Conservation (phyloP, 371 early-diverging fungal species). For the Saksenaea oblongispora region DNA sequence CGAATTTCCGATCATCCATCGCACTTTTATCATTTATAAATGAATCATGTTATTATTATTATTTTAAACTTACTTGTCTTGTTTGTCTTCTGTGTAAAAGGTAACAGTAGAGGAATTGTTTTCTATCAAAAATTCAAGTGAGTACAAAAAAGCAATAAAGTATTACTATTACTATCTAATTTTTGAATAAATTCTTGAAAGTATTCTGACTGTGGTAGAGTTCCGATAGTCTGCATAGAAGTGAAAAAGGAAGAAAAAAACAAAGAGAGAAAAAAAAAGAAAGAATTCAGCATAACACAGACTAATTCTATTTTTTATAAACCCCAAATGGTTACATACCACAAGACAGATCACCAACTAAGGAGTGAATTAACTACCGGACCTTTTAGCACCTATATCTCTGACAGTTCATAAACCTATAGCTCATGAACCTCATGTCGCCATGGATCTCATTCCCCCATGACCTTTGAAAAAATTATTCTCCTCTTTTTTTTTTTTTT, state of each 20-base stretch:
- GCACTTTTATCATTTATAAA: not conserved
- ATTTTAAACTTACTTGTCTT: not conserved
- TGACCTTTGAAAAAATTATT: no score
- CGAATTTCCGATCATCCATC: not conserved
- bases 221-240: not conserved
- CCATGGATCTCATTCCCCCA: no score
- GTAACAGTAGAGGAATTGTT: not conserved
- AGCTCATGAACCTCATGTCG: no score
- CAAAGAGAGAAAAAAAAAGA: not conserved
- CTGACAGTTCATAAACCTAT: no score
- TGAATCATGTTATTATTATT: not conserved
- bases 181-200: not conserved
- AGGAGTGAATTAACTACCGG: no score
- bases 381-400: no score
- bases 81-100: not conserved
- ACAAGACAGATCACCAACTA: no score
- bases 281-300: slow-evolving; percentile 3
- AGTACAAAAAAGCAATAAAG: not conserved
- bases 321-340: not conserved
- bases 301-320: not conserved
- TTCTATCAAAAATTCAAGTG: not conserved
- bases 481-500: no score
- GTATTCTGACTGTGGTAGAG: not conserved
- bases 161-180: not conserved
- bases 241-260: not conserved